Conservation (phyloP, 495 filamentous ascomycete species). For the Lineolata rhizophorae region DNA sequence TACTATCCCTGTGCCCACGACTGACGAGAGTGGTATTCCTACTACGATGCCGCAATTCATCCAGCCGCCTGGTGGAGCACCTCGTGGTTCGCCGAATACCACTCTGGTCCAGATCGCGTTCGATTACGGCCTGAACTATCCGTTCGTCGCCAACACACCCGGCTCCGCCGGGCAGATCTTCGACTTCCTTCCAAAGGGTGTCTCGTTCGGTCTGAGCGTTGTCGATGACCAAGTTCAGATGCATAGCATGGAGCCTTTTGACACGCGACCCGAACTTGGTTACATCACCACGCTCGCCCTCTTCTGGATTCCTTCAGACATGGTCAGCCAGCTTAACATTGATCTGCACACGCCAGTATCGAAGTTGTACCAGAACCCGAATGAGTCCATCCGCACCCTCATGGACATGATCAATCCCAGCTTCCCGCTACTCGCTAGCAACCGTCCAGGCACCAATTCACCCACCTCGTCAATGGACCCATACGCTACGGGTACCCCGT, state of each 20-base stretch:
- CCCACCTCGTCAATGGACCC: constrained; percentile 14
- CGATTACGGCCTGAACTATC: constrained; percentile 54
- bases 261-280: constrained; percentile 43
- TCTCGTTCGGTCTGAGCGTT: constrained; percentile 42
- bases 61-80: constrained; percentile 34
- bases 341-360: constrained; percentile 47
- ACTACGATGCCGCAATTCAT: constrained; percentile 53
- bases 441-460: constrained; percentile 20
- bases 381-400: constrained; percentile 36
- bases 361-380: constrained; percentile 45
- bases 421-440: constrained; percentile 51
- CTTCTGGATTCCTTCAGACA: constrained; percentile 44
- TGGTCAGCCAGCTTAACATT: constrained; percentile 36
- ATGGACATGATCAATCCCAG: constrained; percentile 66
- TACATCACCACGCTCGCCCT: constrained; percentile 71
- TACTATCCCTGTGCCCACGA: constrained; percentile 2
- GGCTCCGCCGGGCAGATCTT: constrained; percentile 75
- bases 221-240: constrained; percentile 32
- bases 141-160: constrained; percentile 47
- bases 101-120: constrained; percentile 71
- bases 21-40: constrained; percentile 24
- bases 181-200: constrained; percentile 48
- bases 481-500: constrained; percentile 9
- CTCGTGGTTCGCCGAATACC: constrained; percentile 31
- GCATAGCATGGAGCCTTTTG: constrained; percentile 53